Percentiles rank a stretch among this genome's conserved stretches.
phyloP scores from a whole-genome alignment of 108 stramenopile genomes.

The Bacterosira constricta region DNA sequence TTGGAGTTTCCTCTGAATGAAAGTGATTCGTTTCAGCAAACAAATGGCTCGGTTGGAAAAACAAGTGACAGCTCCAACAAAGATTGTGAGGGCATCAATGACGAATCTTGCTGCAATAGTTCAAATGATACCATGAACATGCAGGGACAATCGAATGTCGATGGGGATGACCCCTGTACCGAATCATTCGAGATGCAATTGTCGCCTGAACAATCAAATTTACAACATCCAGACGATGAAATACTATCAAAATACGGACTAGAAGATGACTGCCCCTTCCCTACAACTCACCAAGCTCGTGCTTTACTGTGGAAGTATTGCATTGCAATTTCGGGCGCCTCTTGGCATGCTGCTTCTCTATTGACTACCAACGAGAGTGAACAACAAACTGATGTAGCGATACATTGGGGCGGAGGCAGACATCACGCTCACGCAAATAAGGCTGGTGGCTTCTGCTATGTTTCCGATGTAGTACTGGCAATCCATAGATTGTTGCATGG shows the following conservation, averaged over 20 bases:
- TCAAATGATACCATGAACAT: background rate
- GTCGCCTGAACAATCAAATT: background rate
- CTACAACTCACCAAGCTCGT: conserved; percentile 15
- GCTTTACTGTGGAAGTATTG: conserved; percentile 49
- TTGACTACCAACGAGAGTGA: conserved; percentile 11
- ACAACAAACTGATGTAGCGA: conserved; percentile 76
- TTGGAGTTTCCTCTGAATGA: conserved; percentile 17
- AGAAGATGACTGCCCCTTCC: conserved; percentile 58
- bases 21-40: background rate
- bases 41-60: background rate
- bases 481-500: conserved; percentile 61
- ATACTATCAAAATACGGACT: conserved; percentile 39
- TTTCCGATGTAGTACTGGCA: conserved; percentile 86
- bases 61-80: background rate
- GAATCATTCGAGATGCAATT: background rate
- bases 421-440: conserved; percentile 79
- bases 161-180: background rate
- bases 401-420: conserved; percentile 87
- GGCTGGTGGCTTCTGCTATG: conserved; percentile 86
- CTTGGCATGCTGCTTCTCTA: conserved; percentile 49
- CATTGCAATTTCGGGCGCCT: conserved; percentile 41
- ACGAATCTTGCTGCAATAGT: background rate
- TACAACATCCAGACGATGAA: conserved; percentile 1
- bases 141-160: background rate
- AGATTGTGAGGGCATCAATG: background rate